Conservation (phyloP, 345 rosid species). For the Reutealis trisperma region DNA sequence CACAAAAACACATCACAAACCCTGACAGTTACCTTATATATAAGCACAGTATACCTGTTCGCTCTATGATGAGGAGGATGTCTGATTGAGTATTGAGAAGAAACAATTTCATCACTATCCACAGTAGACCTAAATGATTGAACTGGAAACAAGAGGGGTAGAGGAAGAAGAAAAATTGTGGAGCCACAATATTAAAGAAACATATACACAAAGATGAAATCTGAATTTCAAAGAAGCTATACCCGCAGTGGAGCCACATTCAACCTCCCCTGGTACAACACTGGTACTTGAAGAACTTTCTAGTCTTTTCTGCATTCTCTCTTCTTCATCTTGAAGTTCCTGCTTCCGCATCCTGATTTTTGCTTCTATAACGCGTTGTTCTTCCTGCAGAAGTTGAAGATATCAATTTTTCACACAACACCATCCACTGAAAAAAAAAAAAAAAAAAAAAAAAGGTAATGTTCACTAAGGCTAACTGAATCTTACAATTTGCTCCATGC, state of each 20-base stretch:
- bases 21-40: background rate
- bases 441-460: background rate
- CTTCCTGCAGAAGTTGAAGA: constrained; percentile 60
- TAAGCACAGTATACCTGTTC: constrained; percentile 52
- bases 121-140: constrained; percentile 44
- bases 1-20: background rate
- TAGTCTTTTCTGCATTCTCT: constrained; percentile 73
- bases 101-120: constrained; percentile 51
- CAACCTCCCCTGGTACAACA: constrained; percentile 53
- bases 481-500: constrained; percentile 94
- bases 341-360: constrained; percentile 84
- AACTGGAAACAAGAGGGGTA: constrained; percentile 41
- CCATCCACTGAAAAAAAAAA: background rate
- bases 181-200: background rate
- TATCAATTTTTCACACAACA: background rate
- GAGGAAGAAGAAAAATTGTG: constrained; percentile 1
- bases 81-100: constrained; percentile 49
- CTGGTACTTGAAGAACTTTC: constrained; percentile 66
- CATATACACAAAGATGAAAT: background rate
- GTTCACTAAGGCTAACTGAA: constrained; percentile 1
- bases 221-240: constrained; percentile 5
- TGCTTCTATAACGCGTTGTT: constrained; percentile 96
- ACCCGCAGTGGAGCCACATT: constrained; percentile 61
- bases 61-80: constrained; percentile 44
- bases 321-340: constrained; percentile 88